Evolutionary conservation across 768 basidiomycete genomes (phyloP).

Genomic region (Porphyrellus cyaneotinctus): DNA sequence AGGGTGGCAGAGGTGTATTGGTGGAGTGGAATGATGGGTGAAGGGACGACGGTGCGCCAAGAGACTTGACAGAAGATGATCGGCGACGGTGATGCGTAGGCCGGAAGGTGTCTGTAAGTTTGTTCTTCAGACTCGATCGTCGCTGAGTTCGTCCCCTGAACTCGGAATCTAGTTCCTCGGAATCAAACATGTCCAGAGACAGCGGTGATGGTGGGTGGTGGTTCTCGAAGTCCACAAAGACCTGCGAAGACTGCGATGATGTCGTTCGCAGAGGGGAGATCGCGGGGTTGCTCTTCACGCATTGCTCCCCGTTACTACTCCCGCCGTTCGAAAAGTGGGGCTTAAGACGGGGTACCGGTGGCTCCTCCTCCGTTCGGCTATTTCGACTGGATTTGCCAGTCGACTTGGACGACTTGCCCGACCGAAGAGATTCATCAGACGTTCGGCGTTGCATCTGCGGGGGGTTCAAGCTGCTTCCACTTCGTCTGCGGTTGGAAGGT

Average conservation of each 20-base stretch:
- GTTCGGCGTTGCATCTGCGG: slow-evolving; percentile 26
- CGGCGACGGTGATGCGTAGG: slow-evolving; percentile 34
- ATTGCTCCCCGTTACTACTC: slow-evolving; percentile 23
- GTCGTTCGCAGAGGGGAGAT: slow-evolving; percentile 20
- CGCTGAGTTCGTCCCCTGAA: slow-evolving; percentile 27
- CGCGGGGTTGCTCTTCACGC: slow-evolving; percentile 53
- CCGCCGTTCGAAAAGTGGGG: slow-evolving; percentile 22
- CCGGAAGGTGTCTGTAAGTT: slow-evolving; percentile 30
- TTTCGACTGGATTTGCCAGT: slow-evolving; percentile 30
- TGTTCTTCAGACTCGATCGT: slow-evolving; percentile 31
- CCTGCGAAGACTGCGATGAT: slow-evolving; percentile 26
- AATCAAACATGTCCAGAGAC: slow-evolving; percentile 20
- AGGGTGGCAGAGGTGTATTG: slow-evolving; percentile 9
- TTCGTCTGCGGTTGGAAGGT: slow-evolving; percentile 23
- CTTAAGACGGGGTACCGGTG: slow-evolving; percentile 31
- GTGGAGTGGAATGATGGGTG: background rate
- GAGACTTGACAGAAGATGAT: slow-evolving; percentile 26
- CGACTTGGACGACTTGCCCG: slow-evolving; percentile 32
- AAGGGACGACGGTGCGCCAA: slow-evolving; percentile 22
- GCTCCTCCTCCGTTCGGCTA: slow-evolving; percentile 25
- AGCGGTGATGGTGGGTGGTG: slow-evolving; percentile 29
- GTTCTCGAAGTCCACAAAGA: slow-evolving; percentile 24
- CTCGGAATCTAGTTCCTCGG: slow-evolving; percentile 24
- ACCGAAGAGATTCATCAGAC: slow-evolving; percentile 40
- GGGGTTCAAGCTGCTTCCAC: slow-evolving; percentile 23